Conservation (phyloP, 345 rosid species). For the Moricandia arvensis region DNA sequence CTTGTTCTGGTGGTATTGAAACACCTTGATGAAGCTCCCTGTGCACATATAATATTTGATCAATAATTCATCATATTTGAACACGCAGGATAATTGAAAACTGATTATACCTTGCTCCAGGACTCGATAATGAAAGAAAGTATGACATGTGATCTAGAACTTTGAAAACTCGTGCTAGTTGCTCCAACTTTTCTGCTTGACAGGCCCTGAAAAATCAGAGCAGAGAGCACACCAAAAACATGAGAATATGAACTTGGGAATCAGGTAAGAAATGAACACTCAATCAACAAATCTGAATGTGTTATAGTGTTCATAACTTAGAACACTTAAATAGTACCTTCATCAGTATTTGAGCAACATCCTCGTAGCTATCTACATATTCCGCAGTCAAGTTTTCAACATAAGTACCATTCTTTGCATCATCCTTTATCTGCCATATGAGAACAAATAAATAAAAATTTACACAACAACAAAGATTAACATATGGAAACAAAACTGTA, state of each 20-base stretch:
- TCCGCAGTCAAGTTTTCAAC: constrained; percentile 89
- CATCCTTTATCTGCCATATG: constrained; percentile 70
- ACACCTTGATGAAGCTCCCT: constrained; percentile 77
- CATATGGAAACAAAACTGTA: constrained; percentile 14
- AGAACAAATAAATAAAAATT: not conserved
- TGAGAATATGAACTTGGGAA: constrained; percentile 15
- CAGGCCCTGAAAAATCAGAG: constrained; percentile 65
- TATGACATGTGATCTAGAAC: constrained; percentile 87
- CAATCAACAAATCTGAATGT: not conserved
- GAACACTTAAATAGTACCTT: constrained; percentile 50
- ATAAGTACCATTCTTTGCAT: constrained; percentile 68
- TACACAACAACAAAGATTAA: not conserved
- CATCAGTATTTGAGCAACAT: constrained; percentile 74
- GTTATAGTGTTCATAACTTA: constrained; percentile 14
- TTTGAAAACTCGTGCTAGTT: constrained; percentile 87
- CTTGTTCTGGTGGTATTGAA: constrained; percentile 89
- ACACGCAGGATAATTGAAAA: not conserved
- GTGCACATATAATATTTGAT: constrained; percentile 26
- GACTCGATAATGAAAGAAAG: constrained; percentile 38
- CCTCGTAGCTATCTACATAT: constrained; percentile 82
- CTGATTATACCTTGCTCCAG: constrained; percentile 34
- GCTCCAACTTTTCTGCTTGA: constrained; percentile 96
- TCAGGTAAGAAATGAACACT: not conserved
- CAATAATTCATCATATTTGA: constrained; percentile 2
- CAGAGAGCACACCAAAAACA: constrained; percentile 4